These are phyloP conservation scores for Phialophora verrucosa DNA, from an alignment of 2,329 filamentous ascomycete species.

Conservation along the genomic window DNA sequence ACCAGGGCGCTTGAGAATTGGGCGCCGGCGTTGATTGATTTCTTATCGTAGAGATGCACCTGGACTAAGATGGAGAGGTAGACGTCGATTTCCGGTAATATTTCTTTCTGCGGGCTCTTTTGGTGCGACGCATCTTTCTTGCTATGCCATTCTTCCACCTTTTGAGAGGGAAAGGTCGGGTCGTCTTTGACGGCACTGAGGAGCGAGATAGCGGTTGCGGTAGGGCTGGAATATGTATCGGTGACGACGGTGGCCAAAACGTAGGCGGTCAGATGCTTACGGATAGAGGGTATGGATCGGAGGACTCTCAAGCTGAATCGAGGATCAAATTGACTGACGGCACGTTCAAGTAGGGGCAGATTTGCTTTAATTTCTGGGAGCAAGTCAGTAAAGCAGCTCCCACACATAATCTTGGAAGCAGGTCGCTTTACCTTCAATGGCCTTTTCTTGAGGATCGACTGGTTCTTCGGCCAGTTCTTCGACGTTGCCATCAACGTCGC, in stretches of 20 bases:
- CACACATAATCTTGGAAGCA: not conserved
- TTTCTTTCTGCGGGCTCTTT: conserved; percentile 71
- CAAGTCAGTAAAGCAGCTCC: conserved; percentile 13
- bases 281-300: conserved; percentile 91
- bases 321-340: conserved; percentile 89
- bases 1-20: conserved; percentile 84
- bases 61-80: conserved; percentile 86
- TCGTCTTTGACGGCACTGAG: conserved; percentile 70
- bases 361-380: conserved; percentile 87
- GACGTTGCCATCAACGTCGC: conserved; percentile 48
- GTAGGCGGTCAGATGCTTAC: conserved; percentile 84
- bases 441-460: conserved; percentile 56
- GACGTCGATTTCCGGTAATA: conserved; percentile 84
- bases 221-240: conserved; percentile 76
- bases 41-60: conserved; percentile 86
- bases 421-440: conserved; percentile 51
- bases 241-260: conserved; percentile 80
- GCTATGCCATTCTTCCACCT: conserved; percentile 63
- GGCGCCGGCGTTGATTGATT: conserved; percentile 78
- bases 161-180: conserved; percentile 62
- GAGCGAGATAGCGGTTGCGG: conserved; percentile 70
- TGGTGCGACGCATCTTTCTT: conserved; percentile 74
- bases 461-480: conserved; percentile 51
- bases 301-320: conserved; percentile 93
- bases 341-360: conserved; percentile 88